Conservation (phyloP, 2,329 filamentous ascomycete genomes). For the Stachybotrys chlorohalonatus region DNA sequence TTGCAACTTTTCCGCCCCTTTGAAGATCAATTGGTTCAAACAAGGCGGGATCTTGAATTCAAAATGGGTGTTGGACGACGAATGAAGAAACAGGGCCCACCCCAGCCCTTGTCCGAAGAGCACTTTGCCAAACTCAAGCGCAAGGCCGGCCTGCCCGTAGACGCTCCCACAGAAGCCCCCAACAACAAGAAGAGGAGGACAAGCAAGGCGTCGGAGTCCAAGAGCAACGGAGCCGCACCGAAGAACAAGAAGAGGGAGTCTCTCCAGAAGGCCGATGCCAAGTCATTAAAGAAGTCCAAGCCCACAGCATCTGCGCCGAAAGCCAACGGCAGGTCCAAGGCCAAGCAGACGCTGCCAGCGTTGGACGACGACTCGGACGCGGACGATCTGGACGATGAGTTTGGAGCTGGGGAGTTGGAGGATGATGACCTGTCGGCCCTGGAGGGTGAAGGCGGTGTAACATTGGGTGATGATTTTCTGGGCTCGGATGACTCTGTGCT, state of each 20-base stretch:
- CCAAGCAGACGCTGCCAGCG: slow-evolving; percentile 25
- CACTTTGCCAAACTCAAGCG: slow-evolving; percentile 74
- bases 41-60: slow-evolving; percentile 7
- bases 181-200: slow-evolving; percentile 51
- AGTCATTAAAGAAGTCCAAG: slow-evolving; percentile 12
- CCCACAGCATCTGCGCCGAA: slow-evolving; percentile 17
- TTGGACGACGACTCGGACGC: slow-evolving; percentile 38
- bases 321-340: slow-evolving; percentile 15
- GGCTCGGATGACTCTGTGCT: slow-evolving; percentile 51
- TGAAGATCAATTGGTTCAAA: no score
- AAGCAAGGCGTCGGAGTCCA: slow-evolving; percentile 23
- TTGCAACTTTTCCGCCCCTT: slow-evolving; percentile 3
- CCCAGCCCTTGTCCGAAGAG: slow-evolving; percentile 72
- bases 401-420: slow-evolving; percentile 38
- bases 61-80: slow-evolving; percentile 84
- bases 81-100: slow-evolving; percentile 92
- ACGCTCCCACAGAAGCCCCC: slow-evolving; percentile 45
- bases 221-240: slow-evolving; percentile 13
- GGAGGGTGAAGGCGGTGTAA: slow-evolving; percentile 23
- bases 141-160: slow-evolving; percentile 65
- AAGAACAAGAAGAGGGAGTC: slow-evolving; percentile 19
- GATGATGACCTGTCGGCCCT: slow-evolving; percentile 31
- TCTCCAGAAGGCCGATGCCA: slow-evolving; percentile 10
- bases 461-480: slow-evolving; percentile 50
- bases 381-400: slow-evolving; percentile 28